Conservation (phyloP, 2,329 filamentous ascomycete genomes). For the Cordyceps fumosorosea region DNA sequence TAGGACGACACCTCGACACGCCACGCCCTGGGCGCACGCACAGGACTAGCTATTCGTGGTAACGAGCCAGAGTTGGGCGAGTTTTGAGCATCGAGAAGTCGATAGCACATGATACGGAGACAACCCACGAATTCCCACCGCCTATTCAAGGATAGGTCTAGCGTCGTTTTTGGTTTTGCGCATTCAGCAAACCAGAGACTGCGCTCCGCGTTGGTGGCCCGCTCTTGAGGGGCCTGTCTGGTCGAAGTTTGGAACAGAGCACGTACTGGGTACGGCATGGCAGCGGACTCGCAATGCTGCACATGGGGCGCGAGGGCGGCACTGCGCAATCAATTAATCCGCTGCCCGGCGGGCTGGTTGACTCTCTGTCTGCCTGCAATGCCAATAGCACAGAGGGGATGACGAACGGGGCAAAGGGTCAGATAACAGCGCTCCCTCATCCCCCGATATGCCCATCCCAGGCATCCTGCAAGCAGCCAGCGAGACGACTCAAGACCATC, state of each 20-base stretch:
- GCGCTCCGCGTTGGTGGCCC: not conserved
- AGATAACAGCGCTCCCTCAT: too few relatives aligned
- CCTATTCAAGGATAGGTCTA: conserved; percentile 11
- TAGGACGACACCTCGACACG: not conserved
- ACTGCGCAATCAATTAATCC: not conserved
- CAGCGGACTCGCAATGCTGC: not conserved
- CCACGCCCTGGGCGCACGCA: not conserved
- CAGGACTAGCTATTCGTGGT: not conserved
- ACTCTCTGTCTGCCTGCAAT: too few relatives aligned
- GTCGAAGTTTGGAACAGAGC: not conserved
- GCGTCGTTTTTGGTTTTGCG: conserved; percentile 5
- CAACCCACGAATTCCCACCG: conserved; percentile 6
- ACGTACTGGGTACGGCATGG: not conserved
- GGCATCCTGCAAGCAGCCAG: not conserved
- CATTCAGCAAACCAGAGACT: conserved; percentile 7
- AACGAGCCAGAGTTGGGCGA: too few relatives aligned
- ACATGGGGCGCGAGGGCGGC: not conserved
- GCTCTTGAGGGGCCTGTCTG: not conserved
- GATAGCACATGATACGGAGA: conserved; percentile 5
- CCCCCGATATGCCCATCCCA: too few relatives aligned
- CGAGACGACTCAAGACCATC: not conserved
- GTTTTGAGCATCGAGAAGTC: too few relatives aligned
- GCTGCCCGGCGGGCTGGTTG: not conserved
- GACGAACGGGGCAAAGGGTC: too few relatives aligned
- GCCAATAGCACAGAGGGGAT: too few relatives aligned